Conservation (phyloP, 495 filamentous ascomycete genomes). For the Acidiella bohemica region DNA sequence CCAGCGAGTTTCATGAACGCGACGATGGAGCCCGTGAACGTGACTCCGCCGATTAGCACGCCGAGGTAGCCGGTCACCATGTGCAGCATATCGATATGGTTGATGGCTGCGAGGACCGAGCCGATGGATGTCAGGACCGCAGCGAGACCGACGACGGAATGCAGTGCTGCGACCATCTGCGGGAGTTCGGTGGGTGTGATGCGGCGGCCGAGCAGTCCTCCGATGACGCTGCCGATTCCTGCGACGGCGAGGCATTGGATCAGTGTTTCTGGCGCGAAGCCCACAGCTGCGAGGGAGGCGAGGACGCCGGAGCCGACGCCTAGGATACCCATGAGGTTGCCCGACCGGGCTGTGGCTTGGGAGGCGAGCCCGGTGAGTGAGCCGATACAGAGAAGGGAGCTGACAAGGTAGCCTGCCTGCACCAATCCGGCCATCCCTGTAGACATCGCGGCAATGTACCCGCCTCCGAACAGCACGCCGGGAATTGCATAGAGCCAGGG, state of each 20-base stretch:
- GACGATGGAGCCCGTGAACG: conserved; percentile 71
- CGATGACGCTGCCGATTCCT: conserved; percentile 46
- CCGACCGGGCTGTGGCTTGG: conserved; percentile 62
- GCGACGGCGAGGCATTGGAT: conserved; percentile 62
- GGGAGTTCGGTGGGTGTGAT: conserved; percentile 71
- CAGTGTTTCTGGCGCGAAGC: conserved; percentile 57
- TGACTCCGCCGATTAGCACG: conserved; percentile 65
- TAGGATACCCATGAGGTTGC: conserved; percentile 68
- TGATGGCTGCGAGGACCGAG: conserved; percentile 56
- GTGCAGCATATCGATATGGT: conserved; percentile 50
- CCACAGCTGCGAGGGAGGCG: conserved; percentile 63
- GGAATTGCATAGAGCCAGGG: conserved; percentile 72
- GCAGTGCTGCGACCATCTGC: conserved; percentile 67
- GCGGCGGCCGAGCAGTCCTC: conserved; percentile 56
- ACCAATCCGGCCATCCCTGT: conserved; percentile 69
- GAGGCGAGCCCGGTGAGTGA: conserved; percentile 62
- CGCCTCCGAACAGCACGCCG: conserved; percentile 57
- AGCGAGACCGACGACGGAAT: conserved; percentile 70
- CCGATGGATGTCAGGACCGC: conserved; percentile 72
- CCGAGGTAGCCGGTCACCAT: conserved; percentile 68
- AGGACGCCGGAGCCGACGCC: conserved; percentile 66
- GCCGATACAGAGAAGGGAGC: conserved; percentile 59
- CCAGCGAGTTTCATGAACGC: conserved; percentile 70
- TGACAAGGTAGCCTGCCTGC: conserved; percentile 67
- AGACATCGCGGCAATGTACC: conserved; percentile 57